Conservation (phyloP, 306 rosid species). For the Rosa persica region DNA sequence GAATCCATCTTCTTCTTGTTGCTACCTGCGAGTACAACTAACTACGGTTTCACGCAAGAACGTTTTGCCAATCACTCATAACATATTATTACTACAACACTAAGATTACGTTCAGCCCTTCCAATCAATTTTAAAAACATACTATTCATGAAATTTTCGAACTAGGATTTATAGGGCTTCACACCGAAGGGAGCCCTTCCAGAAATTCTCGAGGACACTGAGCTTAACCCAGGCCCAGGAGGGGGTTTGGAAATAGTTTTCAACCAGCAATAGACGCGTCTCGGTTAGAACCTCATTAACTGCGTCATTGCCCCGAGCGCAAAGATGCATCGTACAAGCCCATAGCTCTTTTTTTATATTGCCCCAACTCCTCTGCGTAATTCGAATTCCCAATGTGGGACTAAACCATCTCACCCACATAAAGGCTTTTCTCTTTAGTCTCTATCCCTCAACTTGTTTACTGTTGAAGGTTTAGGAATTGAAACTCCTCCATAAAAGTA, state of each 20-base stretch:
- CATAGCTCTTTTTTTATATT: accelerated
- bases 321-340: accelerated
- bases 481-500: not conserved
- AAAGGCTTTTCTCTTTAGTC: too few species aligned
- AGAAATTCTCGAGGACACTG: conserved; percentile 38
- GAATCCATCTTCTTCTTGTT: too few species aligned
- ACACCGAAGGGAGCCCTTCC: conserved; percentile 35
- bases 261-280: conserved; percentile 51
- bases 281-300: conserved; percentile 41
- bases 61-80: too few species aligned
- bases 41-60: too few species aligned
- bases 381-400: not conserved
- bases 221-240: conserved; percentile 33
- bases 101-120: too few species aligned
- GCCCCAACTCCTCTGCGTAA: too few species aligned
- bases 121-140: too few species aligned
- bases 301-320: conserved; percentile 51
- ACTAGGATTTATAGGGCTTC: conserved; percentile 12
- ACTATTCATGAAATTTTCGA: too few species aligned
- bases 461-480: not conserved
- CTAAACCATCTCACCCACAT: too few species aligned
- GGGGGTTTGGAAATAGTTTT: conserved; percentile 50
- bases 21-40: too few species aligned
- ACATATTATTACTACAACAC: too few species aligned
- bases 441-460: too few species aligned